phyloP scores from a whole-genome alignment of 2,329 filamentous ascomycete genomes.

The Dactylellina cionopaga region DNA sequence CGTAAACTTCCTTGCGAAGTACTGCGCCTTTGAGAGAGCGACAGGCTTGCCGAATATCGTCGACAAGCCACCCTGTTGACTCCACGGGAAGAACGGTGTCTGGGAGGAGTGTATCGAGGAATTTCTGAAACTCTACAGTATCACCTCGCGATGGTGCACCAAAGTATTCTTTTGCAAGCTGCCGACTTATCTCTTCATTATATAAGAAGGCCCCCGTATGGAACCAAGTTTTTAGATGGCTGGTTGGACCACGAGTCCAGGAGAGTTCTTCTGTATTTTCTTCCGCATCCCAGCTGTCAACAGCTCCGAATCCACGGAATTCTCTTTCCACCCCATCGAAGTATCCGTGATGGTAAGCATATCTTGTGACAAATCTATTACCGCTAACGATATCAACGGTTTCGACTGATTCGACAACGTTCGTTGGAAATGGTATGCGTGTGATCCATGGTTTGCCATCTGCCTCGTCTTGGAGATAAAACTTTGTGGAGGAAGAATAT shows the following conservation, averaged over 20 bases:
- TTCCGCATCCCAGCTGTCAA: conserved; percentile 17
- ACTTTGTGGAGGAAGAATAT: conserved; percentile 47
- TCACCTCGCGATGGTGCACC: neutral
- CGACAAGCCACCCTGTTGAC: neutral
- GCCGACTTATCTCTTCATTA: neutral
- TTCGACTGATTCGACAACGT: conserved; percentile 5
- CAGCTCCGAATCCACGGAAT: conserved; percentile 30
- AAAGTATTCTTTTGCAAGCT: neutral
- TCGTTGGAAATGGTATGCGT: conserved; percentile 36
- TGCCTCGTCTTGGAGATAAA: conserved; percentile 27
- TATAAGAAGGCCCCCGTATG: conserved; percentile 31
- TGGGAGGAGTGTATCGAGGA: neutral
- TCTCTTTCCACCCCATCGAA: conserved; percentile 50
- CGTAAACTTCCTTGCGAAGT: conserved; percentile 1
- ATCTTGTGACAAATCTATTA: neutral
- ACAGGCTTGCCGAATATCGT: neutral
- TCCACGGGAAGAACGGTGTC: neutral
- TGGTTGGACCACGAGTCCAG: neutral
- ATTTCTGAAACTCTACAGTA: neutral
- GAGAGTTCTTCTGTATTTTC: neutral
- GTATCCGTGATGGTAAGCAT: conserved; percentile 52
- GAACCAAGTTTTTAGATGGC: conserved; percentile 46
- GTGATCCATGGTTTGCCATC: conserved; percentile 37
- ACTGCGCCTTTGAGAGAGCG: conserved; percentile 7
- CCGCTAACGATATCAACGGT: neutral